Conservation (phyloP, 371 early-diverging fungal genomes). For the Mortierella sp. region DNA sequence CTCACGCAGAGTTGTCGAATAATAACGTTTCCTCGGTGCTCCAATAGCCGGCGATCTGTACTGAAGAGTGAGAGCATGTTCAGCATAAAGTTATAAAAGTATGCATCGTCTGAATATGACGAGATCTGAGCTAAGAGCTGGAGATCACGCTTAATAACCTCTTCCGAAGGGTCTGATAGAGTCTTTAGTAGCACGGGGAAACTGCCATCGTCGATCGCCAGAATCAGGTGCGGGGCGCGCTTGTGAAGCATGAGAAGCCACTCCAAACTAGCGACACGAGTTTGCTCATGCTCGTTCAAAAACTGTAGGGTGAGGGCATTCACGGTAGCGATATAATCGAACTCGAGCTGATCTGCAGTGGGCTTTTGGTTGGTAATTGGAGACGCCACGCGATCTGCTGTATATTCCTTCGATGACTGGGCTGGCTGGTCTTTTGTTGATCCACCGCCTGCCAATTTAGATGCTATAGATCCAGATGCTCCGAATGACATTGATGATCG, state of each 20-base stretch:
- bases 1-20: constrained; percentile 90
- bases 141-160: constrained; percentile 85
- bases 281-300: constrained; percentile 87
- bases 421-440: constrained; percentile 23
- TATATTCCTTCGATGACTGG: constrained; percentile 14
- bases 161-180: constrained; percentile 91
- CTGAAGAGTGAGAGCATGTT: constrained; percentile 86
- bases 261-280: constrained; percentile 87
- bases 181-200: constrained; percentile 86
- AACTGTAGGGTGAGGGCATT: constrained; percentile 82
- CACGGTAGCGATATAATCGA: constrained; percentile 85
- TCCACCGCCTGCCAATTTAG: constrained; percentile 25
- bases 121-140: constrained; percentile 95
- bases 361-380: constrained; percentile 19
- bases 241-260: constrained; percentile 95
- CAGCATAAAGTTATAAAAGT: constrained; percentile 83
- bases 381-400: constrained; percentile 20
- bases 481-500: constrained; percentile 48
- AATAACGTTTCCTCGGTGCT: constrained; percentile 87
- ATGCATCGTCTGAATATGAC: constrained; percentile 80
- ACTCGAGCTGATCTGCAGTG: constrained; percentile 62
- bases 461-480: constrained; percentile 37
- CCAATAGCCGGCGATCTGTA: constrained; percentile 87
- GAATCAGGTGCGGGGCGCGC: constrained; percentile 82
- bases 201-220: constrained; percentile 82